These are phyloP conservation scores for Schizophyllum amplum DNA, from an alignment of 1,284 basidiomycete species.

Conservation along the genomic window DNA sequence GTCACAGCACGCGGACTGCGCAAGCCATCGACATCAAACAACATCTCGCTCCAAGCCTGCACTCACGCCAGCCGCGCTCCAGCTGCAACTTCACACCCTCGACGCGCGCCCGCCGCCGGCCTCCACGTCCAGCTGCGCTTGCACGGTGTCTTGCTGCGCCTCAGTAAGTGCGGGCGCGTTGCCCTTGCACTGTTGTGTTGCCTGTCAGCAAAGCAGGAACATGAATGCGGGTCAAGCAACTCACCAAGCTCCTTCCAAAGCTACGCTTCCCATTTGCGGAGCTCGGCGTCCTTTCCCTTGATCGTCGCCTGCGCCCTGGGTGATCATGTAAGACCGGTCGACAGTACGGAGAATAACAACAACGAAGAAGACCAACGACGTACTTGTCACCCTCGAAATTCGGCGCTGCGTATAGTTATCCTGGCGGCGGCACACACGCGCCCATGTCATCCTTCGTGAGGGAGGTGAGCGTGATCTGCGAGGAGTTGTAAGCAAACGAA, in stretches of 20 bases:
- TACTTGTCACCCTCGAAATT: neutral
- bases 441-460: constrained; percentile 70
- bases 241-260: constrained; percentile 76
- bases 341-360: no score
- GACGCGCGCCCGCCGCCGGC: constrained; percentile 52
- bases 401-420: constrained; percentile 48
- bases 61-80: constrained; percentile 45
- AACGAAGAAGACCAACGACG: neutral
- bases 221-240: constrained; percentile 52
- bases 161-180: constrained; percentile 60
- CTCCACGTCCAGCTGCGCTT: constrained; percentile 79
- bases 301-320: constrained; percentile 26
- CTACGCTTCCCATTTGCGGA: constrained; percentile 91
- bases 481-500: constrained; percentile 75
- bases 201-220: no score
- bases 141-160: constrained; percentile 73
- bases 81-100: constrained; percentile 44
- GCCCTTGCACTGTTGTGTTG: constrained; percentile 14
- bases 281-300: constrained; percentile 82
- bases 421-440: constrained; percentile 81
- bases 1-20: no score
- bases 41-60: constrained; percentile 21
- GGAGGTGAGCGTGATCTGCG: constrained; percentile 49
- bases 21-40: no score
- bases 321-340: neutral